phyloP scores from a whole-genome alignment of 2,329 filamentous ascomycete genomes.

The Aureobasidium sp. region DNA sequence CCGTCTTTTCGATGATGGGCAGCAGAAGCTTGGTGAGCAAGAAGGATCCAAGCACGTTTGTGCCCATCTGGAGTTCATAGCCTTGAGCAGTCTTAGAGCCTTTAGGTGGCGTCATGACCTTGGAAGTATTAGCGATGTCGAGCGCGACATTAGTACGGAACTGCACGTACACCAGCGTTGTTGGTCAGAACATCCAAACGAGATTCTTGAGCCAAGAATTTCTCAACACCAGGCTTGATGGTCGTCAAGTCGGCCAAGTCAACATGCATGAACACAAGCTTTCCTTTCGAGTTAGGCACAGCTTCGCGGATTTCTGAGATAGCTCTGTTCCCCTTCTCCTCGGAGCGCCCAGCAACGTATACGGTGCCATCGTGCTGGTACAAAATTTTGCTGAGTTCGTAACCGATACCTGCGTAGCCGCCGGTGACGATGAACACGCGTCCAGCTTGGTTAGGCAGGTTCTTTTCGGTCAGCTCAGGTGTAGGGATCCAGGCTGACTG shows the following conservation, averaged over 20 bases:
- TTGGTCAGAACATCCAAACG: constrained; percentile 37
- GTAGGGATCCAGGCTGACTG: constrained; percentile 26
- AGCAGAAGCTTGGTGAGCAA: constrained; percentile 28
- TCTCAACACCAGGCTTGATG: constrained; percentile 29
- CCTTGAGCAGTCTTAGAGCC: constrained; percentile 29
- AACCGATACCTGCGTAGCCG: constrained; percentile 41
- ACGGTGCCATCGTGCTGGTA: constrained; percentile 49
- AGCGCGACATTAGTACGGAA: background rate
- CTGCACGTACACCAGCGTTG: constrained; percentile 31
- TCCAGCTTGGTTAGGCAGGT: constrained; percentile 36
- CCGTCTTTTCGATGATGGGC: constrained; percentile 25
- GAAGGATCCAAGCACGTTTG: constrained; percentile 30
- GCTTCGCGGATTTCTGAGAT: constrained; percentile 39
- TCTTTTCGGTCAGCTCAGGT: constrained; percentile 38
- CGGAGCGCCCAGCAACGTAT: constrained; percentile 48
- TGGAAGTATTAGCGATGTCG: background rate
- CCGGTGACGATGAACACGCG: constrained; percentile 49
- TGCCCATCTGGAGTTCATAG: constrained; percentile 22
- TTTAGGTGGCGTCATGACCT: constrained; percentile 26
- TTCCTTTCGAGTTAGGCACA: constrained; percentile 33
- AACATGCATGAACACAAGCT: constrained; percentile 40
- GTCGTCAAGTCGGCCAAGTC: constrained; percentile 35
- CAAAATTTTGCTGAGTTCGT: constrained; percentile 47
- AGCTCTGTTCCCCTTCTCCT: constrained; percentile 39
- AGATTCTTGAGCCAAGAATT: constrained; percentile 30